Evolutionary conservation across 1,284 basidiomycete genomes (phyloP), one percentile per base, ranked within the genome.

Genomic region (Sporisorium iseilematis-ciliati): DNA sequence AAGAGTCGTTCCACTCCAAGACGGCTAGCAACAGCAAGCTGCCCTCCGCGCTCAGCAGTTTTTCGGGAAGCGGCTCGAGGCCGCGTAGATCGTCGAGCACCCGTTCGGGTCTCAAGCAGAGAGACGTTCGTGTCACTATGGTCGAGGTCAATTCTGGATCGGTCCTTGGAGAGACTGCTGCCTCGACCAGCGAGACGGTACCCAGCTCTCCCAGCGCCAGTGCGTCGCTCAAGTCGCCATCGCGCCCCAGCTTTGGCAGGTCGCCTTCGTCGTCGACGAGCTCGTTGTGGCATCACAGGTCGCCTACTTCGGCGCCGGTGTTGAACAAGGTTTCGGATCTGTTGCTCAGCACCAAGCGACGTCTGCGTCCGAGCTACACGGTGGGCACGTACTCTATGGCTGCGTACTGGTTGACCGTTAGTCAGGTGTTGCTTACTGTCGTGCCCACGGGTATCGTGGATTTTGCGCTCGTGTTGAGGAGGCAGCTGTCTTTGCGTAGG

Each of bases 111-210:
- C 63, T 61, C 38, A 73, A 65, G 70, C 75, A 77, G 57, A 57
- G 75, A 29, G 70, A 73, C n/a, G 63, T 77, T 5, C 69, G 75
- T 21, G 54, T 77, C 50, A 77, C 75, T 5, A 65, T 70, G 53
- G 65, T 77, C 50, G 75, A 77, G 26, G 59, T 77, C 53, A 69
- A 67, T 23, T 65, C 66, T 2, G 70, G 75, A 23, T 77, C 75
- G 6, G 49, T 77, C 7, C 60, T 63, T 51, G 75, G 75, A 7
- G 70, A 65, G 1, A n/a, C 58, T 11, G 16, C 33, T 3, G 18
- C 38, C 11, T 10, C 57, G 4, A 16, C 51, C 29, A 31, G 18
- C 29, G 59, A 62, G 7, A 18, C 65, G 18, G 42, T 65, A 7
- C 25, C 63, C 8, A 62, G 48, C 23, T 46, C 65, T 4, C 26